Evolutionary conservation across 768 basidiomycete species (phyloP).

Genomic region (Auriculariales sp.): DNA sequence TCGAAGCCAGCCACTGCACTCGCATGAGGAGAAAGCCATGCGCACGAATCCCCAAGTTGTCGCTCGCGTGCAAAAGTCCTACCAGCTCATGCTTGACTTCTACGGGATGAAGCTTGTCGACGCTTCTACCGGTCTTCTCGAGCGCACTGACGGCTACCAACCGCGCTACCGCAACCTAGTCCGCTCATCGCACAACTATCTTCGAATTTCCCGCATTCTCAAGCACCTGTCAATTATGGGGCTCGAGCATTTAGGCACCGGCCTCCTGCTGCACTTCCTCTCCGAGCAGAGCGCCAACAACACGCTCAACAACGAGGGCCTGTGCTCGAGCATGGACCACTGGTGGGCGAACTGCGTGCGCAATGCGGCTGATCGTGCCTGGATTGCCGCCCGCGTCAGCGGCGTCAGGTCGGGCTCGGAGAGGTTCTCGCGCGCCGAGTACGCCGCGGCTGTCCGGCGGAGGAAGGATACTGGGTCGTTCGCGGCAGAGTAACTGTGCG

Average conservation of each 20-base stretch:
- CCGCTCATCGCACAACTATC: conserved; percentile 57
- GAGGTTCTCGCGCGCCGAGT: conserved; percentile 37
- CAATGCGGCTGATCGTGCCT: conserved; percentile 40
- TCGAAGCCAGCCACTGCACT: conserved; percentile 49
- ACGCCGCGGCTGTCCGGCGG: conserved; percentile 32
- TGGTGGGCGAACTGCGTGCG: conserved; percentile 71
- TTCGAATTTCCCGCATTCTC: conserved; percentile 63
- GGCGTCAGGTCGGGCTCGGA: conserved; percentile 29
- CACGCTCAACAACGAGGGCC: conserved; percentile 23
- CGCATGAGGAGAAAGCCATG: conserved; percentile 47
- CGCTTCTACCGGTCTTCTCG: conserved; percentile 41
- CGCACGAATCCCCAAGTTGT: conserved; percentile 32
- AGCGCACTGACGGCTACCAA: conserved; percentile 32
- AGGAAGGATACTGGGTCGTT: conserved; percentile 24
- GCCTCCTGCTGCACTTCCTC: conserved; percentile 54
- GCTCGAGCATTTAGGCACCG: conserved; percentile 45
- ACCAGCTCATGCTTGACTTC: conserved; percentile 65
- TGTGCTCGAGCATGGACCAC: conserved; percentile 44
- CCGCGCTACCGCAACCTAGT: conserved; percentile 48
- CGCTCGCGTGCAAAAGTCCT: conserved; percentile 40
- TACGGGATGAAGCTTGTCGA: conserved; percentile 59
- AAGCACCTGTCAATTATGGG: conserved; percentile 63
- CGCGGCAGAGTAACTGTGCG: too few species aligned
- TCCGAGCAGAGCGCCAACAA: conserved; percentile 50
- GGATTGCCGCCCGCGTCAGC: conserved; percentile 34